Evolutionary conservation across 805 yeast genomes (phyloP), one percentile per base, ranked within the genome.

Genomic region (Candida coquimbonensis): DNA sequence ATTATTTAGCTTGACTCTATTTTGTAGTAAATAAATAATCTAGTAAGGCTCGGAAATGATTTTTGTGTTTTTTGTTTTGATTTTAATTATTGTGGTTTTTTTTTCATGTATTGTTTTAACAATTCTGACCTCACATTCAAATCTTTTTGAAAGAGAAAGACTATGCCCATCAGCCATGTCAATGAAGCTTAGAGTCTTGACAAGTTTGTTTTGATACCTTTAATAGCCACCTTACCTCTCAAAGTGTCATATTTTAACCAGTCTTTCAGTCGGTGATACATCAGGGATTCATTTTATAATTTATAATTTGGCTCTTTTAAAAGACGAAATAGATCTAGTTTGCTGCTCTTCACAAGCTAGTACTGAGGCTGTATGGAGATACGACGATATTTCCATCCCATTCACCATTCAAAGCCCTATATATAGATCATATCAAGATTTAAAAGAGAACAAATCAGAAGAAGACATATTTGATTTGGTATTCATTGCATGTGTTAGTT

Each of bases 401-500:
- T 40, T 40, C 25, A 14, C 25, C 3, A 26, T 40, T 13, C 16
- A 35, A 13, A 24, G 25, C 6, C 42, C 42, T 9, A 16, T 34
- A 11, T 26, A 9, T 8, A n/a, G 17, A 16, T 34, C 43, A 13
- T 16, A 34, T 13, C 34, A 40, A 16, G 34, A 40, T 26, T 17
- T 35, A 13, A 17, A 24, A 9, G 16, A 32, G 14, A n/a, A 40
- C 6, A 13, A 6, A n/a, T 14, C 29, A 16, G 4, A 19, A 8
- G 34, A 33, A 9, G 26, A 27, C 8, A 21, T 19, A 5, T 46
- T 45, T 35, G 51, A 51, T 29, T 39, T 55, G 8, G 36, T 53
- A 3, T 39, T 53, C 34, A 29, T 55, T 5, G 40, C 53, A 2
- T 47, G 48, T 16, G 27, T 47, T 14, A 50, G 45, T 26, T 26